Evolutionary conservation across 768 basidiomycete genomes (phyloP).

Genomic region (Leccinum boreale): DNA sequence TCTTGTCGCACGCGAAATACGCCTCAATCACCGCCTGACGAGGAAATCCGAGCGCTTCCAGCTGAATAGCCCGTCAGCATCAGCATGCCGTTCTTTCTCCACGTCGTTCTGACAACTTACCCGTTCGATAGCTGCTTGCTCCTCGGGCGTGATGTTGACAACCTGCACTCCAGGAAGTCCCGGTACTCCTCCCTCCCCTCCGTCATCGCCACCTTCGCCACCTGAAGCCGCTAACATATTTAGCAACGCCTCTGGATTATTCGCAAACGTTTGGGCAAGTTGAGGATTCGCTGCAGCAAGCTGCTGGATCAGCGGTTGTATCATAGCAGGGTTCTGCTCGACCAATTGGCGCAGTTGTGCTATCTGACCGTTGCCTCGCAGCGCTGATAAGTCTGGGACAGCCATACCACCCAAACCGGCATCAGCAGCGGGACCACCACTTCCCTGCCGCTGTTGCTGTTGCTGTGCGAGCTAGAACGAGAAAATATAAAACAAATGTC

Average conservation of each 20-base stretch:
- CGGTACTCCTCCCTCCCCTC: slow-evolving; percentile 15
- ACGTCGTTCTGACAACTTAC: slow-evolving; percentile 45
- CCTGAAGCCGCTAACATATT: slow-evolving; percentile 56
- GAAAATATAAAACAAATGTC: background rate
- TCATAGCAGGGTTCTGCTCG: slow-evolving; percentile 68
- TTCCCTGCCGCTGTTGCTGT: slow-evolving; percentile 40
- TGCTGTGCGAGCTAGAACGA: slow-evolving; percentile 64
- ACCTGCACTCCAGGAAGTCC: slow-evolving; percentile 38
- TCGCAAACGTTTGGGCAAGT: slow-evolving; percentile 62
- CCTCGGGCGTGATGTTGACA: slow-evolving; percentile 80
- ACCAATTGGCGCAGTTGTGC: slow-evolving; percentile 71
- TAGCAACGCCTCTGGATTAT: slow-evolving; percentile 69
- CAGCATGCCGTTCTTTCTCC: background rate
- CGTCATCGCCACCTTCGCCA: slow-evolving; percentile 37
- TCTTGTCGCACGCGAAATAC: slow-evolving; percentile 93
- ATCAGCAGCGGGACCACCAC: slow-evolving; percentile 28
- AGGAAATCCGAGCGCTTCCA: slow-evolving; percentile 85
- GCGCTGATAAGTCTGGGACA: slow-evolving; percentile 45
- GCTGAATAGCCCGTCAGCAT: slow-evolving; percentile 41
- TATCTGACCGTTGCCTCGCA: slow-evolving; percentile 64
- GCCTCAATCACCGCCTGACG: slow-evolving; percentile 82
- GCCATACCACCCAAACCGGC: slow-evolving; percentile 19
- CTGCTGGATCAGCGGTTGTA: slow-evolving; percentile 84
- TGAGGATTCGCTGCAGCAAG: slow-evolving; percentile 71
- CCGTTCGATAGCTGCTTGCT: slow-evolving; percentile 83